These are phyloP conservation scores for Aegilops sharonensis DNA, from an alignment of 176 grass and related monocot genomes.

Conservation along the genomic window DNA sequence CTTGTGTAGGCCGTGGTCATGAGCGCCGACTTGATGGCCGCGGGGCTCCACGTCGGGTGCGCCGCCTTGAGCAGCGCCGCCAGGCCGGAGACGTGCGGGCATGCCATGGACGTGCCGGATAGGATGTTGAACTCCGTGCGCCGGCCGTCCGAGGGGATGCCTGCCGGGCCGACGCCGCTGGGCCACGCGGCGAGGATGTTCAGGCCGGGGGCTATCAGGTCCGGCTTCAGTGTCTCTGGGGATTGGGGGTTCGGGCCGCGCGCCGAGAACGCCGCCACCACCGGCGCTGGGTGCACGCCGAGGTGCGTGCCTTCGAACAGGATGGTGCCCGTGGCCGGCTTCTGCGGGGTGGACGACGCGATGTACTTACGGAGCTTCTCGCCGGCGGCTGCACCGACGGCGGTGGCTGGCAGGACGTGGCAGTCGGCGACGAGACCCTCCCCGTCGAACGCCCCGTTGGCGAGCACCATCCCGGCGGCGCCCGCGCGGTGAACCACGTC, in stretches of 20 bases:
- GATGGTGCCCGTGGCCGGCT: slow-evolving; percentile 70
- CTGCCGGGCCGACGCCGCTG: slow-evolving; percentile 65
- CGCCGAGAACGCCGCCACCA: slow-evolving; percentile 88
- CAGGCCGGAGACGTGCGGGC: slow-evolving; percentile 90
- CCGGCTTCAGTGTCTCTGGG: slow-evolving; percentile 84
- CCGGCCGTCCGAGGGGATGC: slow-evolving; percentile 64
- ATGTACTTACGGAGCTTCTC: slow-evolving; percentile 80
- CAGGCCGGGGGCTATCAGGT: slow-evolving; percentile 81
- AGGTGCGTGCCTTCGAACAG: slow-evolving; percentile 82
- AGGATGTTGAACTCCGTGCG: slow-evolving; percentile 91
- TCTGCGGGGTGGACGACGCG: slow-evolving; percentile 39
- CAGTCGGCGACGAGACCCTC: slow-evolving; percentile 91
- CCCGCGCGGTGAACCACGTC: slow-evolving; percentile 77
- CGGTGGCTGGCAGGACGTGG: slow-evolving; percentile 82
- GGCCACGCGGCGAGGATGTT: slow-evolving; percentile 94
- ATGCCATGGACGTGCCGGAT: slow-evolving; percentile 94
- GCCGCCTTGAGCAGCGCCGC: slow-evolving; percentile 89
- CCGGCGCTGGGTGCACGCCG: slow-evolving; percentile 80
- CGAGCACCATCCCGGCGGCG: slow-evolving; percentile 79
- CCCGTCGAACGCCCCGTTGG: slow-evolving; percentile 87
- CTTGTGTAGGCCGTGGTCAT: slow-evolving; percentile 76
- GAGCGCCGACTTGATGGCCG: slow-evolving; percentile 90
- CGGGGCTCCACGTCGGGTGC: slow-evolving; percentile 80
- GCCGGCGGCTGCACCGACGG: slow-evolving; percentile 60
- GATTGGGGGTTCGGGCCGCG: slow-evolving; percentile 86